Evolutionary conservation across 2,329 filamentous ascomycete species (phyloP).

Genomic region (Fusarium protoensiforme): DNA sequence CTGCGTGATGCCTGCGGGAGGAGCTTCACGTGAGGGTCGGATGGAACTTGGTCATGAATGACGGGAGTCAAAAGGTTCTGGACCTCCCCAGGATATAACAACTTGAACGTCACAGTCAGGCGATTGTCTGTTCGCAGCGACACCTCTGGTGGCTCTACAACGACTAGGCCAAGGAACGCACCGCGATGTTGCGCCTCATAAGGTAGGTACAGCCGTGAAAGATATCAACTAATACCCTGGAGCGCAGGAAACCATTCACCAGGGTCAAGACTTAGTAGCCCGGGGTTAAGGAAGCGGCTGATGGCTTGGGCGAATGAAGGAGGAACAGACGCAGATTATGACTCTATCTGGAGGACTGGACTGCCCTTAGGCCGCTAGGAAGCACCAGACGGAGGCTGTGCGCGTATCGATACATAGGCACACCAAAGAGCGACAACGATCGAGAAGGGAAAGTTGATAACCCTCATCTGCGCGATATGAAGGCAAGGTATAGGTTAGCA

Average conservation of each 20-base stretch:
- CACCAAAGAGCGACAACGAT: not conserved
- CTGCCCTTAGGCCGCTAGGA: not conserved
- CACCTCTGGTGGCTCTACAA: not conserved
- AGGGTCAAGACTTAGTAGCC: not conserved
- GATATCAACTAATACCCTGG: not conserved
- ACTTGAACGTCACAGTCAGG: constrained; percentile 5
- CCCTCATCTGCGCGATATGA: not conserved
- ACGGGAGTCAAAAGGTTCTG: constrained; percentile 1
- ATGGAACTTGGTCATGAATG: not conserved
- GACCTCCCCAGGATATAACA: not conserved
- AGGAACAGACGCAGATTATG: not conserved
- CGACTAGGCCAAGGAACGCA: not conserved
- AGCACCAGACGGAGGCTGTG: not conserved
- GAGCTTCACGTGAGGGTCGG: constrained; percentile 12
- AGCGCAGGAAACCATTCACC: not conserved
- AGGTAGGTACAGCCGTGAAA: not conserved
- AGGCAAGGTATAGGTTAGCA: constrained; percentile 4
- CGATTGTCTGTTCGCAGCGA: not conserved
- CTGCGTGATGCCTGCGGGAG: constrained; percentile 1
- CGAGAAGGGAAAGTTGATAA: not conserved
- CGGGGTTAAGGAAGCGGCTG: not conserved
- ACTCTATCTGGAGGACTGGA: not conserved
- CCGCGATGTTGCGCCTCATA: not conserved
- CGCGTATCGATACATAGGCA: not conserved
- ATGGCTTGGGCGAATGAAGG: not conserved